Percentiles rank a stretch among this genome's conserved stretches.
phyloP scores from a whole-genome alignment of 306 rosid species.

The Casuarina equisetifolia region DNA sequence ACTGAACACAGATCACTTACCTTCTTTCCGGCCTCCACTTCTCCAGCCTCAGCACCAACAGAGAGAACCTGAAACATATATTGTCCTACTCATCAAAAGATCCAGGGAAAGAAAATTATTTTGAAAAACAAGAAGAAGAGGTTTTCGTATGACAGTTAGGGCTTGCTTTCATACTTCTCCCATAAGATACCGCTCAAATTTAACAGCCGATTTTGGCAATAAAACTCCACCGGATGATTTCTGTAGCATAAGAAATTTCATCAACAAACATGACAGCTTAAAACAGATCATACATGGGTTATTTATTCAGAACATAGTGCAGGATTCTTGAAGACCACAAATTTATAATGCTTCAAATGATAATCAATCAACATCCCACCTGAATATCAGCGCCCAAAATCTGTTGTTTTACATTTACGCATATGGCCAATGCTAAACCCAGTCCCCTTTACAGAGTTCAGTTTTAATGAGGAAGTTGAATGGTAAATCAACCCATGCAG shows the following conservation, averaged over 20 bases:
- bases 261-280: slow-evolving; percentile 6
- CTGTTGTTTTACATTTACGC: background rate
- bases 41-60: slow-evolving; percentile 74
- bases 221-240: slow-evolving; percentile 86
- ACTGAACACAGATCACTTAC: slow-evolving; percentile 35
- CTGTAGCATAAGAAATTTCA: slow-evolving; percentile 41
- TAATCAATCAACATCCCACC: background rate
- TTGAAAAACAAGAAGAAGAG: background rate
- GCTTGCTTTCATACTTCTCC: slow-evolving; percentile 68
- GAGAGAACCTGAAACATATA: slow-evolving; percentile 63
- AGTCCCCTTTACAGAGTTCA: background rate
- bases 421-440: background rate
- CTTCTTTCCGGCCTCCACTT: slow-evolving; percentile 73
- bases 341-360: background rate
- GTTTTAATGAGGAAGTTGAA: background rate
- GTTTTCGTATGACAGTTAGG: slow-evolving; percentile 13
- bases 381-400: background rate
- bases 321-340: slow-evolving; percentile 2
- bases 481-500: background rate
- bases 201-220: slow-evolving; percentile 88
- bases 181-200: slow-evolving; percentile 81
- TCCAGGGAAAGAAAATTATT: background rate
- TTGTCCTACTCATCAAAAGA: slow-evolving; percentile 14
- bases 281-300: background rate
- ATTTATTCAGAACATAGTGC: slow-evolving; percentile 4